Base-by-base conservation (phyloP, 2,329 filamentous ascomycete species). In the Beauveria rudraprayagi region DNA sequence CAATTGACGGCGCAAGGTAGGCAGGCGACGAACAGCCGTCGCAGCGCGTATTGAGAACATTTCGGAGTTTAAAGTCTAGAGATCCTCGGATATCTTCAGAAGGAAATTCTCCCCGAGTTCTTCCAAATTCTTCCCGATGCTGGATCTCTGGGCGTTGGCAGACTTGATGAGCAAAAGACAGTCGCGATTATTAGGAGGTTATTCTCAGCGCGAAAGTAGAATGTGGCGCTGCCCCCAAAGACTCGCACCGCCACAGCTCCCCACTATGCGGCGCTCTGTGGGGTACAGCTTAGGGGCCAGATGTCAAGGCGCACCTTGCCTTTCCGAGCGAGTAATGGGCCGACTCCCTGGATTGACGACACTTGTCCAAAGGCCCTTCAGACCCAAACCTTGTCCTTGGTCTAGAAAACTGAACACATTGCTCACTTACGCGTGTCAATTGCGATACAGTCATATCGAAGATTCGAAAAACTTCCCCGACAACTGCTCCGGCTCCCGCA, bases 321-420 rank as follows among this genome's bases (percentile, higher is more conserved):
- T 34, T 43, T 37, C 53, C 19, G 37, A 61, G 60, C 17, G 52
- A 24, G 37, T n/a, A 41, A 43, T 37, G 52, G 37, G 41, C 30
- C 28, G 52, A 22, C 51, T 60, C 58, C 50, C 46, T 50, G 30
- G 55, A 43, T 62, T 65, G 59, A 66, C 65, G 64, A 66, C 65
- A 65, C 65, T 65, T 66, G 64, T 66, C 65, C 63, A 41, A 61
- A 62, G 19, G 46, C 48, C 17, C 40, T 10, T 41, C 53, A 37
- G 30, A 50, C 19, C 47, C 51, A 46, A 54, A 22, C 50, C 30
- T 30, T 48, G 19, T 24, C 50, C 11, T 60, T 41, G 11, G 28
- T 46, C 26, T 24, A 5, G 19, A 24, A 8, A 59, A 41, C 16
- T 48, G 41, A 48, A 60, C 58, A 60, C 48, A 34, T 55, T 60